Base-by-base conservation (phyloP, 345 rosid species). In the Litchi chinensis region DNA sequence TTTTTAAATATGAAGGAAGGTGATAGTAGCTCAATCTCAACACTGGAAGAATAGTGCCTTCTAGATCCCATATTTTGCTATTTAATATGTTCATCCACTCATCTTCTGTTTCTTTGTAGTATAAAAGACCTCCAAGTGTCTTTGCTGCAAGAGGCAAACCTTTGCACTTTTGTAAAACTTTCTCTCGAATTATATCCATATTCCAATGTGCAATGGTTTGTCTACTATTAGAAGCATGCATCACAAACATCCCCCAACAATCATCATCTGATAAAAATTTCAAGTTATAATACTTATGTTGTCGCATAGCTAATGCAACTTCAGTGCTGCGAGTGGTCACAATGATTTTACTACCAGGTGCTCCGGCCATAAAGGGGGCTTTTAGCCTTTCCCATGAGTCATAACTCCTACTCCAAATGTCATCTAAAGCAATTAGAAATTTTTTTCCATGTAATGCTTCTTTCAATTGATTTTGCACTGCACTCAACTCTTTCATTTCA, bases 351-450 rank as follows among this genome's bases (percentile, higher is more conserved):
- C 83, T 80, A 4, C 73, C 79, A 0, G 0, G 19, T 7, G 76
- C 60, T 6, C 72, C 74, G 54, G 13, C 48, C 48, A 39, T 76
- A 8, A 76, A 62, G 13, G 72, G 28, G 15, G 32, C 39, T 24
- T 10, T 39, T 44, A 80, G 6, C 13, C 39, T 54, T 19, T 80
- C 72, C 83, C 79, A 80, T 9, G 41, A 21, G 8, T 60, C 59
- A 26, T 16, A 71, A 22, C 65, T 72, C 9, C 66, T 57, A n/a
- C 16, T 76, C 80, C 83, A 76, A n/a, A 81, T 74, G 57, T 76
- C 83, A 65, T 81, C 83, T 32, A 81, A 28, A 21, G 71, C 83
- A 65, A 81, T 52, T 3, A 81, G 65, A 19, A 71, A 28, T 28
- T 57, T 76, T 28, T 76, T 76, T 26, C 46, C 73, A 28, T 4